A percentile compares a stretch with the other conserved stretches of the same genome.
Conservation (phyloP, 176 grass and related monocot genomes). For the Hsuehochloa calcarea region DNA sequence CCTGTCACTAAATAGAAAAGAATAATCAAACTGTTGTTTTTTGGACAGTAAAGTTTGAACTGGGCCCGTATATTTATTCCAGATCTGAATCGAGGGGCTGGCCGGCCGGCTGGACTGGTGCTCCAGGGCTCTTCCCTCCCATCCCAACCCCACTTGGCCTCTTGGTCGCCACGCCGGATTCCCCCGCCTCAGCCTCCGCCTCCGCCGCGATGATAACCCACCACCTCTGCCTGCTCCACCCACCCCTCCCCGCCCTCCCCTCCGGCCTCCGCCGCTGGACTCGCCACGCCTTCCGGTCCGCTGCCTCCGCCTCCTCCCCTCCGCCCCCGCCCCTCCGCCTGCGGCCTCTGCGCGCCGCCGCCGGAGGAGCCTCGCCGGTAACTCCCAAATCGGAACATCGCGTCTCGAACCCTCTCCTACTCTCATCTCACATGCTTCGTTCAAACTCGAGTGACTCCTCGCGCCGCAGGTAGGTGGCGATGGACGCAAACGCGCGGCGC, state of each 20-base stretch:
- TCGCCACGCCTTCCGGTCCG: neutral
- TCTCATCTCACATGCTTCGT: neutral
- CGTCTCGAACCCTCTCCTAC: neutral
- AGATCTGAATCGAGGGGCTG: neutral
- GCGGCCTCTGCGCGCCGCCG: constrained; percentile 19
- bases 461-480: constrained; percentile 44
- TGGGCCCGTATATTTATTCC: too few species aligned
- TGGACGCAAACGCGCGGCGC: constrained; percentile 33
- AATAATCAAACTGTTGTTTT: too few species aligned
- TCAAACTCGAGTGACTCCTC: constrained; percentile 12
- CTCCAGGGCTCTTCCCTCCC: neutral
- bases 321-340: constrained; percentile 18
- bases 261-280: neutral
- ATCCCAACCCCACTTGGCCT: neutral
- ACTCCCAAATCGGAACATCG: neutral
- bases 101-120: neutral
- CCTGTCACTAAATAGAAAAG: neutral
- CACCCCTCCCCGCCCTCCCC: neutral
- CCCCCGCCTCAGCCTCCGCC: neutral
- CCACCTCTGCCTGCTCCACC: constrained; percentile 25
- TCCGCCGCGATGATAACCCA: constrained; percentile 39
- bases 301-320: neutral
- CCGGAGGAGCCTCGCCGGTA: constrained; percentile 37
- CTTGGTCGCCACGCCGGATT: neutral
- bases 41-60: neutral